Evolutionary conservation across 2,329 filamentous ascomycete genomes (phyloP).

Genomic region (Exophiala xenobiotica): DNA sequence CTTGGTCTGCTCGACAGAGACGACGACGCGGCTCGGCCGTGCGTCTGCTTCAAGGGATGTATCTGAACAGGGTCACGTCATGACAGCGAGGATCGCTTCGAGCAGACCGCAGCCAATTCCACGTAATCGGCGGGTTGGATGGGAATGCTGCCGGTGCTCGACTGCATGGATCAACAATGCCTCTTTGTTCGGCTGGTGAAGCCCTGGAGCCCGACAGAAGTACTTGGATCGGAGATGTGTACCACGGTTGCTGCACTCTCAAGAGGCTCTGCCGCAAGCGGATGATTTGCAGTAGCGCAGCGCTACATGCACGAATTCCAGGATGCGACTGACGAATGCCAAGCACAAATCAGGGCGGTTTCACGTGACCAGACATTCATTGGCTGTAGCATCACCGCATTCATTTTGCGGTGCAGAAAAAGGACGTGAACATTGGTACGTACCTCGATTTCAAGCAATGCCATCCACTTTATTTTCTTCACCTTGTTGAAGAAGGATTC

Average conservation of each 20-base stretch:
- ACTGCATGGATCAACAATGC: too few species aligned
- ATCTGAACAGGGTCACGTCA: constrained; percentile 1
- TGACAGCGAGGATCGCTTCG: not conserved
- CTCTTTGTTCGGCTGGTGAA: not conserved
- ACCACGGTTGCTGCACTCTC: too few species aligned
- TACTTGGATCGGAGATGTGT: not conserved
- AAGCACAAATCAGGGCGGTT: not conserved
- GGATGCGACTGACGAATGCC: not conserved
- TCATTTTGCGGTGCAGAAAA: not conserved
- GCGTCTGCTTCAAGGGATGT: constrained; percentile 23
- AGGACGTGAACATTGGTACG: not conserved
- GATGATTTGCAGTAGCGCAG: not conserved
- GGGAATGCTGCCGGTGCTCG: too few species aligned
- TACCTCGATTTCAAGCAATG: too few species aligned
- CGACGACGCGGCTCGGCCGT: constrained; percentile 7
- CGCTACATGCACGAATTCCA: not conserved
- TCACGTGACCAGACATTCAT: constrained; percentile 4
- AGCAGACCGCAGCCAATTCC: too few species aligned
- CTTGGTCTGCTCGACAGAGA: constrained; percentile 1
- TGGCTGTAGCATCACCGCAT: constrained; percentile 7
- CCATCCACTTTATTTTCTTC: too few species aligned
- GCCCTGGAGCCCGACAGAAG: not conserved
- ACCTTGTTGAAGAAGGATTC: too few species aligned
- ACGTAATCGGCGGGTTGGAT: too few species aligned
- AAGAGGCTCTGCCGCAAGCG: constrained; percentile 6